phyloP scores from a whole-genome alignment of 2,329 filamentous ascomycete species.

The Aschersonia sp. region DNA sequence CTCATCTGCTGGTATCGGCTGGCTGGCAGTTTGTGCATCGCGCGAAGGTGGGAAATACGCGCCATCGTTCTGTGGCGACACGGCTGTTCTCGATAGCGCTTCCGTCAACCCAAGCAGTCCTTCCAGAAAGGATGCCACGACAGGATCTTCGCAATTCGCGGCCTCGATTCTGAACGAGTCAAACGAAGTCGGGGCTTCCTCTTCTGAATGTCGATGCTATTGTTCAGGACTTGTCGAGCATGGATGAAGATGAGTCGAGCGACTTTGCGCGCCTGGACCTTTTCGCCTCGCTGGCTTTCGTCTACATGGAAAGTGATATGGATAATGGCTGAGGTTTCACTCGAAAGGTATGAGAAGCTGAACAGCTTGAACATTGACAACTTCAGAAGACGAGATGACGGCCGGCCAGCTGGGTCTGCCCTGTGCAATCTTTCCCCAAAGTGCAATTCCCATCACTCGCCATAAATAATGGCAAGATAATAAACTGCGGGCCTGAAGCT shows the following conservation, averaged over 20 bases:
- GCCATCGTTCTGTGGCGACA: no score
- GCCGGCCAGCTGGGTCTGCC: no score
- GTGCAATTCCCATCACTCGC: background rate
- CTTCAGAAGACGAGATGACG: background rate
- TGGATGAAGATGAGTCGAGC: background rate
- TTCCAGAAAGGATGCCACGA: no score
- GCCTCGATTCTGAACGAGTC: no score
- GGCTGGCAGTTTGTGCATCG: no score
- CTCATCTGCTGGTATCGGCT: no score
- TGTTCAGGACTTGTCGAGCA: background rate
- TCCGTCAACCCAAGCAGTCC: no score
- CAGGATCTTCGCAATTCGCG: no score
- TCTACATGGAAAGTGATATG: background rate
- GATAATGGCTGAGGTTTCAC: background rate
- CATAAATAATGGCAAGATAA: background rate
- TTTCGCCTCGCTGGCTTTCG: background rate
- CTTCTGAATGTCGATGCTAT: background rate
- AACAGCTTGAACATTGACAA: background rate
- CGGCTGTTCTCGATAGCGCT: no score
- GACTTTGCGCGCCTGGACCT: slow-evolving; percentile 1
- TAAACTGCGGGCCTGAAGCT: background rate
- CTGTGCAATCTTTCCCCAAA: background rate
- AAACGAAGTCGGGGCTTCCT: background rate
- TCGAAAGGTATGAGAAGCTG: background rate
- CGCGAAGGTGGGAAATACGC: no score